Base-by-base conservation (phyloP, 768 basidiomycete genomes). In the Tricholoma saponaceum region DNA sequence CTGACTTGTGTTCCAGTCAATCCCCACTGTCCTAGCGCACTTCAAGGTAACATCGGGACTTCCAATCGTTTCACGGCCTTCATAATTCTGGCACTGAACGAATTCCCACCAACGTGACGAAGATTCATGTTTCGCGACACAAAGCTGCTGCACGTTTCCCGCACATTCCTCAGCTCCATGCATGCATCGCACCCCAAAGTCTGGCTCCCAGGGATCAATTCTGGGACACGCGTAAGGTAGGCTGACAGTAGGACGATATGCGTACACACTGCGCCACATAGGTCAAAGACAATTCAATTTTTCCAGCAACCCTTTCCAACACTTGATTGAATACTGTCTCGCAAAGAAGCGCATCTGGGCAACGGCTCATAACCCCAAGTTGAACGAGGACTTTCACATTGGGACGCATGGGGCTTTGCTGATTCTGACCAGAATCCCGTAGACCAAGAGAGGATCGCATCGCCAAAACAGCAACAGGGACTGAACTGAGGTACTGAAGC, bases 81-180 rank as follows among this genome's bases (percentile, higher is more conserved):
- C 77, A 62, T 77, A 85, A 68, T 93, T 92, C 65, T 91, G 83
- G 70, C 93, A 95, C 58, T 83, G 84, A 20, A 93, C 76, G 63
- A 92, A 95, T 52, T 82, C 73, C 93, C 92, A 95, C 89, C 90
- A 93, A 20, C 73, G 74, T n/a, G 70, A 61, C 39, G 74, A 71
- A 22, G 78, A 71, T 22, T 80, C 74, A 59, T 90, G 78, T 67
- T 85, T 83, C 55, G 80, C 76, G 28, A 80, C 88, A 69, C 95
- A 98, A 25, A 97, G 78, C 67, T 97, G 86, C 58, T 97, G 90
- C 16, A 93, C 83, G 73, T 96, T 94, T 43, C 91, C 95, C 13
- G 83, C 83, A 65, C 95, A 97, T 71, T 98, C 95, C 53, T 79
- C 70, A 4, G 74, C 73, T 16, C 93, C 94, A 66, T 96, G 94